A percentile compares a stretch with the other conserved stretches of the same genome.
These are phyloP conservation scores for Inga laurina DNA, from an alignment of 306 rosid genomes.

Conservation along the genomic window DNA sequence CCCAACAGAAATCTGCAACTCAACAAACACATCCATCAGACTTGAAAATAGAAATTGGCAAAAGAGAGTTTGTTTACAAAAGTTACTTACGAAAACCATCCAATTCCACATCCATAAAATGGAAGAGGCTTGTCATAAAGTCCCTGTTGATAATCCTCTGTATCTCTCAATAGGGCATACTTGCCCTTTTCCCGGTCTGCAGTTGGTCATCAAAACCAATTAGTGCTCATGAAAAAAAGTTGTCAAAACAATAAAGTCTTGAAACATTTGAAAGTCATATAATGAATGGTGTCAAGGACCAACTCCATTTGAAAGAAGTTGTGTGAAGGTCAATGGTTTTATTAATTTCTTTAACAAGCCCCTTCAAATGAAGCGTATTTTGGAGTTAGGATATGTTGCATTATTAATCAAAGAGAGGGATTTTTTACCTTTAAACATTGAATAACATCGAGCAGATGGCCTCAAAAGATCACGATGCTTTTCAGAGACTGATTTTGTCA, in stretches of 20 bases:
- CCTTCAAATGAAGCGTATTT: background rate
- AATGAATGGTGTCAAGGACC: background rate
- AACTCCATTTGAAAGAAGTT: background rate
- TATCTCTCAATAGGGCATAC: constrained; percentile 65
- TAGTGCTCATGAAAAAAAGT: constrained; percentile 33
- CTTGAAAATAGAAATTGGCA: constrained; percentile 9
- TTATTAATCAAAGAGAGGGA: background rate
- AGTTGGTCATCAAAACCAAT: constrained; percentile 36
- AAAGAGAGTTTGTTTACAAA: constrained; percentile 2
- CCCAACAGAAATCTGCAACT: constrained; percentile 79
- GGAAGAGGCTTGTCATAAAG: constrained; percentile 89
- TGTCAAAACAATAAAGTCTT: constrained; percentile 8
- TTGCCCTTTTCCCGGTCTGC: constrained; percentile 69
- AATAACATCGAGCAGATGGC: constrained; percentile 74
- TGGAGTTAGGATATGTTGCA: constrained; percentile 2
- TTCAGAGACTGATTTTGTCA: constrained; percentile 58
- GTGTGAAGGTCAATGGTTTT: background rate
- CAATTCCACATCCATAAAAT: constrained; percentile 90
- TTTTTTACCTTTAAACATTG: constrained; percentile 67
- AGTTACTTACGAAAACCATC: constrained; percentile 96
- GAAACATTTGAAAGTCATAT: background rate
- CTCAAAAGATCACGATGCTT: constrained; percentile 79
- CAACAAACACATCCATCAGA: constrained; percentile 34
- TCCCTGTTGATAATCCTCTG: constrained; percentile 75
- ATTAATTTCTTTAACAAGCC: background rate